These are phyloP conservation scores for Solanum etuberosum DNA, from an alignment of 257 asterid genomes.

Conservation along the genomic window DNA sequence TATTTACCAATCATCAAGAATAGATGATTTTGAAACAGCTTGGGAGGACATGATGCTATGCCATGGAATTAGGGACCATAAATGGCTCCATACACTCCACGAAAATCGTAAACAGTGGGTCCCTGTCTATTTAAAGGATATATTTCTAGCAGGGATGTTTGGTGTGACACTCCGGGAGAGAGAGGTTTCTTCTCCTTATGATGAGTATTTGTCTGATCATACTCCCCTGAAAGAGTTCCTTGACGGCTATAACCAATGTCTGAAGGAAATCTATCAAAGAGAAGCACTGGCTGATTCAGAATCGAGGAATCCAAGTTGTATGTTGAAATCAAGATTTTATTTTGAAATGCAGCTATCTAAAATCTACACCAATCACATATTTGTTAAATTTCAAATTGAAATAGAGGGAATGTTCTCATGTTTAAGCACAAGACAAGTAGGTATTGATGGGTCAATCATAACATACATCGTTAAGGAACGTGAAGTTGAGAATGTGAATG, in stretches of 20 bases:
- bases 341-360: slow-evolving; percentile 39
- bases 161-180: slow-evolving; percentile 15
- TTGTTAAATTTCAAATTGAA: slow-evolving; percentile 34
- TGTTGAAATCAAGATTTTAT: slow-evolving; percentile 31
- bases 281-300: slow-evolving; percentile 34
- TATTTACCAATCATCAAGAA: slow-evolving; percentile 22
- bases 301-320: slow-evolving; percentile 19
- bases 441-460: slow-evolving; percentile 20
- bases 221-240: slow-evolving; percentile 41
- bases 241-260: slow-evolving; percentile 19
- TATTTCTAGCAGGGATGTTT: slow-evolving; percentile 31
- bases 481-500: slow-evolving; percentile 21
- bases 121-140: slow-evolving; percentile 42
- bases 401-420: slow-evolving; percentile 42
- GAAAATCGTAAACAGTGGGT: slow-evolving; percentile 52
- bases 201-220: slow-evolving; percentile 19
- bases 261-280: slow-evolving; percentile 25
- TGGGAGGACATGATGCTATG: slow-evolving; percentile 34
- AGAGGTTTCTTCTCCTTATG: slow-evolving; percentile 26
- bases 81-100: slow-evolving; percentile 31
- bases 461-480: slow-evolving; percentile 36
- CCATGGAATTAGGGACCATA: slow-evolving; percentile 16
- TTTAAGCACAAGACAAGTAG: slow-evolving; percentile 15
- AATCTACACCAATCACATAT: slow-evolving; percentile 28
- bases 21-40: slow-evolving; percentile 42